These are phyloP conservation scores for Scheffersomyces amazonensis DNA, from an alignment of 805 yeast species.

Conservation along the genomic window DNA sequence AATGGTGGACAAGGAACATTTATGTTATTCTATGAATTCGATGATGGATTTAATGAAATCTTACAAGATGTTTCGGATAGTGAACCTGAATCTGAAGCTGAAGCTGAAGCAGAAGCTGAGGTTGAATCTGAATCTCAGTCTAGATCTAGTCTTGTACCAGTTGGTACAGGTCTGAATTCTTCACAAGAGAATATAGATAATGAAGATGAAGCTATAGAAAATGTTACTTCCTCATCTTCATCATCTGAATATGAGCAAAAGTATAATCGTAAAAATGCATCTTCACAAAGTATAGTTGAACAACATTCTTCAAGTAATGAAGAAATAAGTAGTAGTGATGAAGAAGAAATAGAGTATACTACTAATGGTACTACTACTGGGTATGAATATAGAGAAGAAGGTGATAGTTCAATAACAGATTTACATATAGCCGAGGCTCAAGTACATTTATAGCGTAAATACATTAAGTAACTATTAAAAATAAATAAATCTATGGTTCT, in stretches of 20 bases:
- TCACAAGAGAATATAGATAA: slow-evolving; percentile 2
- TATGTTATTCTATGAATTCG: slow-evolving; percentile 81
- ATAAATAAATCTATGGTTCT: no score
- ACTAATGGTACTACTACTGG: not conserved
- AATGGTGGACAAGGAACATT: slow-evolving; percentile 83
- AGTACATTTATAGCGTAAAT: slow-evolving; percentile 8
- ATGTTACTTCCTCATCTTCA: not conserved
- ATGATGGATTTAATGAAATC: slow-evolving; percentile 24
- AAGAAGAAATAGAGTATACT: slow-evolving; percentile 11
- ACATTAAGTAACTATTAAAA: no score
- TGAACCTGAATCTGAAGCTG: slow-evolving; percentile 14
- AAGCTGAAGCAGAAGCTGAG: slow-evolving; percentile 1
- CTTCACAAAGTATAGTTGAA: not conserved
- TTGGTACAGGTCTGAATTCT: not conserved
- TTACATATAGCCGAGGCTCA: slow-evolving; percentile 9
- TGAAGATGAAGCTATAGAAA: slow-evolving; percentile 1
- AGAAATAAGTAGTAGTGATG: slow-evolving; percentile 6
- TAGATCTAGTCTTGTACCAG: not conserved
- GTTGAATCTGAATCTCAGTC: slow-evolving; percentile 1
- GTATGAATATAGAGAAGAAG: not conserved
- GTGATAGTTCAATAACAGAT: not conserved
- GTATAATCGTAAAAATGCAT: not conserved
- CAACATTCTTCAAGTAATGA: slow-evolving; percentile 1
- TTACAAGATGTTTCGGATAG: slow-evolving; percentile 16
- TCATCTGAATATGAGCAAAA: not conserved